Percentiles rank a stretch among this genome's conserved stretches.
Evolutionary conservation across 2,329 filamentous ascomycete species (phyloP).

Genomic region (Neoarthrinium moseri): DNA sequence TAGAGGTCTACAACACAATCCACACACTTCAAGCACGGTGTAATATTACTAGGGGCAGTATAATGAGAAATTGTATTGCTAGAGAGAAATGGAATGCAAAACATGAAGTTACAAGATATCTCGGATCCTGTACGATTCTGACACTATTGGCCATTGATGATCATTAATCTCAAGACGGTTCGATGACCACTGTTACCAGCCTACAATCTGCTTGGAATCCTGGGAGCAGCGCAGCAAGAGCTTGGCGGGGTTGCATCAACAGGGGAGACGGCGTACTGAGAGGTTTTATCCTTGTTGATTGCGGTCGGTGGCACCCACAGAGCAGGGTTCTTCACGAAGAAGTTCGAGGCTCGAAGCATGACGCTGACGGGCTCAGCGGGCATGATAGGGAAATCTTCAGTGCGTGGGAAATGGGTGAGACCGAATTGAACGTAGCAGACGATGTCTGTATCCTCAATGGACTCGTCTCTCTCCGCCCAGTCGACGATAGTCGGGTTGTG

Average conservation of each 20-base stretch:
- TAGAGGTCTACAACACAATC: too few relatives aligned
- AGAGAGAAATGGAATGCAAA: too few relatives aligned
- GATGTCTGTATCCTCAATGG: slow-evolving; percentile 53
- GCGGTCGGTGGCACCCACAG: slow-evolving; percentile 11
- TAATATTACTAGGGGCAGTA: too few relatives aligned
- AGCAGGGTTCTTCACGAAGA: slow-evolving; percentile 13
- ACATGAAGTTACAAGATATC: too few relatives aligned
- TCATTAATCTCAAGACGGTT: too few relatives aligned
- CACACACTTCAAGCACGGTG: too few relatives aligned
- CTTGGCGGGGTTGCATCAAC: not conserved
- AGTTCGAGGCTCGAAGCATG: slow-evolving; percentile 13
- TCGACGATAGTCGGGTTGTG: slow-evolving; percentile 35
- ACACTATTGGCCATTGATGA: too few relatives aligned
- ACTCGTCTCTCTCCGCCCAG: slow-evolving; percentile 51
- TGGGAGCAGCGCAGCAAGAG: not conserved
- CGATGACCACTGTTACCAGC: too few relatives aligned
- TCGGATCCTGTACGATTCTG: too few relatives aligned
- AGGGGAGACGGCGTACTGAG: slow-evolving; percentile 6
- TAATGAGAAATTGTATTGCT: too few relatives aligned
- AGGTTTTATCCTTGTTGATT: slow-evolving; percentile 5
- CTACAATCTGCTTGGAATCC: not conserved
- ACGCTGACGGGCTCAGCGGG: slow-evolving; percentile 14
- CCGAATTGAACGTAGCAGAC: slow-evolving; percentile 47
- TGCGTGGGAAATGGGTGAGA: slow-evolving; percentile 53
- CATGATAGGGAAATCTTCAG: slow-evolving; percentile 49